Percentiles rank a stretch among this genome's conserved stretches.
These are phyloP conservation scores for Aspergillus mulundensis DNA, from an alignment of 495 filamentous ascomycete genomes.

Conservation along the genomic window DNA sequence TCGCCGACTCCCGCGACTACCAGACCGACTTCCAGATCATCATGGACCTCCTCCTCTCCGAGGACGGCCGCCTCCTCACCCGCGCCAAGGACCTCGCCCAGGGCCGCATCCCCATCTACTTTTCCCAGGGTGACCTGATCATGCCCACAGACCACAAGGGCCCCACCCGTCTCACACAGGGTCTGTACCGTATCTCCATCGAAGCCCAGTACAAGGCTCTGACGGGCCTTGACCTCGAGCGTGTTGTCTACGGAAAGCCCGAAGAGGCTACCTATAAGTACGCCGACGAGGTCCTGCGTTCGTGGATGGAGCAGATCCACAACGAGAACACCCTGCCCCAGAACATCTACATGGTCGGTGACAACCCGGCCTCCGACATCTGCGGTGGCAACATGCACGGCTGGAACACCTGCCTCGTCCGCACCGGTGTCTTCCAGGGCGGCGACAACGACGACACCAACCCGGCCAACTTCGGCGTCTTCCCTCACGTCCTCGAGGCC, in stretches of 20 bases:
- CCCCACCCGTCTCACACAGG: slow-evolving; percentile 67
- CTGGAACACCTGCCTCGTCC: slow-evolving; percentile 72
- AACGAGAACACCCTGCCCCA: slow-evolving; percentile 64
- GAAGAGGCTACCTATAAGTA: slow-evolving; percentile 78
- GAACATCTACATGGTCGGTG: slow-evolving; percentile 80
- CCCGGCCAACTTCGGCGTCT: slow-evolving; percentile 55
- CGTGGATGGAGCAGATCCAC: slow-evolving; percentile 75
- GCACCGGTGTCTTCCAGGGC: slow-evolving; percentile 59
- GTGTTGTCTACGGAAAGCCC: slow-evolving; percentile 81
- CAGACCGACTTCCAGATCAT: slow-evolving; percentile 82
- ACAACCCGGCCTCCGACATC: slow-evolving; percentile 77
- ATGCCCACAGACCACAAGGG: slow-evolving; percentile 73
- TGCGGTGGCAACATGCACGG: slow-evolving; percentile 77
- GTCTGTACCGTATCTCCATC: slow-evolving; percentile 70
- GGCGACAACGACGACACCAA: slow-evolving; percentile 54
- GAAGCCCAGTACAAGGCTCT: slow-evolving; percentile 76
- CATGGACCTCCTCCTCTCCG: slow-evolving; percentile 72
- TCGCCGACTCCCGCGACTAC: slow-evolving; percentile 80
- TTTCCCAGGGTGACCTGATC: slow-evolving; percentile 69
- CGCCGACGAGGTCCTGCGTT: slow-evolving; percentile 68
- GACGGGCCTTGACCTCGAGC: slow-evolving; percentile 71
- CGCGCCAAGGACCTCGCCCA: slow-evolving; percentile 63
- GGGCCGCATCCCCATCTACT: slow-evolving; percentile 70
- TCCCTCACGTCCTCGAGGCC: slow-evolving; percentile 52
- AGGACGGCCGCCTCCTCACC: slow-evolving; percentile 66